phyloP scores from a whole-genome alignment of 495 filamentous ascomycete species.

The Penicillium dipodomyicola region DNA sequence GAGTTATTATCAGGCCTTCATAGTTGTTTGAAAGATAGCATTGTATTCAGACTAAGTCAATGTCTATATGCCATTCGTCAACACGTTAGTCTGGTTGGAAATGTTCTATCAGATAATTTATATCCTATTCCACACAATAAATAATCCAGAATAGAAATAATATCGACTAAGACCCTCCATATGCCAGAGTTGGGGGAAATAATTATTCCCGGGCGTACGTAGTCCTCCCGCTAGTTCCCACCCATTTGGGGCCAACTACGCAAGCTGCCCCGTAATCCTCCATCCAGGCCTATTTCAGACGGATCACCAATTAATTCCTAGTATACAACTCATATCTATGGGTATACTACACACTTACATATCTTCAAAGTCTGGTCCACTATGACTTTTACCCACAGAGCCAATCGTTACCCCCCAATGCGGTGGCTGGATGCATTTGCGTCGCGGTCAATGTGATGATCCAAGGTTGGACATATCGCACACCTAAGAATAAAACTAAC shows the following conservation, averaged over 20 bases:
- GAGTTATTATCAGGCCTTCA: no score
- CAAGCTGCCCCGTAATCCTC: slow-evolving; percentile 29
- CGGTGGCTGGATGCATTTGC: slow-evolving; percentile 7
- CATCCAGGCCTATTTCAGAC: slow-evolving; percentile 19
- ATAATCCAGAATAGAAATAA: background rate
- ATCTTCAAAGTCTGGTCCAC: slow-evolving; percentile 5
- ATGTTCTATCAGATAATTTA: background rate
- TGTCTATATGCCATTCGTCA: background rate
- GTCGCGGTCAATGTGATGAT: slow-evolving; percentile 12
- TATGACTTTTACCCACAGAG: background rate
- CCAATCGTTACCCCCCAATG: slow-evolving; percentile 14
- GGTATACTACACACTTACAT: background rate
- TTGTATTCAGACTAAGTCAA: background rate
- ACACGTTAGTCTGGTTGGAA: background rate
- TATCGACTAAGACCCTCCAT: no score
- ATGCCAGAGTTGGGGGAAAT: background rate
- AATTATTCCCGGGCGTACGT: slow-evolving; percentile 14
- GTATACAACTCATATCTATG: background rate
- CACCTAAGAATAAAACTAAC: slow-evolving; percentile 17
- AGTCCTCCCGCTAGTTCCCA: slow-evolving; percentile 20
- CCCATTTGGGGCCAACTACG: slow-evolving; percentile 18
- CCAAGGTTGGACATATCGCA: slow-evolving; percentile 14
- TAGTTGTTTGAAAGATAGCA: background rate
- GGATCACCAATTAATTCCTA: slow-evolving; percentile 10
- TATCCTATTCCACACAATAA: background rate